Evolutionary conservation across 202 grass and related monocot genomes (phyloP).

Genomic region (Miscanthus sacchariflorus): DNA sequence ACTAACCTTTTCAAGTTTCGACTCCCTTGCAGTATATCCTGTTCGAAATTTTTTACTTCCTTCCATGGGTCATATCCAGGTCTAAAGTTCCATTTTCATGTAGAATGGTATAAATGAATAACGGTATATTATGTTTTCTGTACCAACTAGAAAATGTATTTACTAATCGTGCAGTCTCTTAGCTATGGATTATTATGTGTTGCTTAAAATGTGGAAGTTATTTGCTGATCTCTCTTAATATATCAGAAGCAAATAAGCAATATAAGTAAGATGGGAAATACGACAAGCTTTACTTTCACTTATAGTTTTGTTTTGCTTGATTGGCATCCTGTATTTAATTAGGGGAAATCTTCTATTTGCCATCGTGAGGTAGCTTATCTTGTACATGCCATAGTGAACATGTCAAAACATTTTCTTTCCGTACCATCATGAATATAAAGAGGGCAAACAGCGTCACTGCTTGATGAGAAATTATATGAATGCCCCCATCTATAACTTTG

Average conservation of each 20-base stretch:
- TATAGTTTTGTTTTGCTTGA: background rate
- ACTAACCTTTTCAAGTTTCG: background rate
- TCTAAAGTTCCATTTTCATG: background rate
- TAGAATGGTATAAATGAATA: slow-evolving; percentile 9
- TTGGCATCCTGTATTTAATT: background rate
- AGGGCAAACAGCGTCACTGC: background rate
- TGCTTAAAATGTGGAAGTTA: background rate
- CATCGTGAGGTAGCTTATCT: background rate
- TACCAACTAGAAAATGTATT: background rate
- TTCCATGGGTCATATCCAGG: background rate
- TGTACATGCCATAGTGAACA: too few relatives aligned
- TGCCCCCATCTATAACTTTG: background rate
- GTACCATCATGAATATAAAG: background rate
- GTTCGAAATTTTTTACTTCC: background rate
- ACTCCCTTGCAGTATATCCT: background rate
- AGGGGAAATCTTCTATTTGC: background rate
- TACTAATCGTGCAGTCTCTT: background rate
- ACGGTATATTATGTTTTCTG: background rate
- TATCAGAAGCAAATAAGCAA: background rate
- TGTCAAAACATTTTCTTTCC: background rate
- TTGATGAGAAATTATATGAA: background rate
- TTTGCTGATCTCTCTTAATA: slow-evolving; percentile 2
- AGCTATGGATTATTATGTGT: background rate
- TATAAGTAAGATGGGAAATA: background rate
- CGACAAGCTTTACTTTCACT: background rate